A percentile compares a stretch with the other conserved stretches of the same genome.
Evolutionary conservation across 1,284 basidiomycete species (phyloP).

Genomic region (Pascua sp.): DNA sequence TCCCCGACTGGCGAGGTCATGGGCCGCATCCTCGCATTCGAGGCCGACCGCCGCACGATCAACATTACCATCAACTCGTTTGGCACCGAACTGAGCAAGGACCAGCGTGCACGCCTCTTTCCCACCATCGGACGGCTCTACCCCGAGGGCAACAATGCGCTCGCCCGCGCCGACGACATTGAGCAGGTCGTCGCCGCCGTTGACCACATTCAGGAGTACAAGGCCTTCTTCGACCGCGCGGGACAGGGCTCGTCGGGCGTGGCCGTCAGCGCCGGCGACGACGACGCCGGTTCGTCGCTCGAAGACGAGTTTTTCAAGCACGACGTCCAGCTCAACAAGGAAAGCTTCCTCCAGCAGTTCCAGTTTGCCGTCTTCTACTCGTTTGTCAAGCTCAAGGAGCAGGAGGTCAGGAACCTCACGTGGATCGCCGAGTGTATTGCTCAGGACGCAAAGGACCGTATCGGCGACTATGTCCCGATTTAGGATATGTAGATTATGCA

Average conservation of each 20-base stretch:
- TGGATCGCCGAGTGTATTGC: constrained; percentile 98
- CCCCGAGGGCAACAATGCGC: constrained; percentile 91
- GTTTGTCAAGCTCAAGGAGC: constrained; percentile 96
- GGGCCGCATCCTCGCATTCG: constrained; percentile 85
- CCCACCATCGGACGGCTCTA: constrained; percentile 89
- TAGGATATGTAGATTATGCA: constrained; percentile 32
- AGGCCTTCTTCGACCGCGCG: constrained; percentile 75
- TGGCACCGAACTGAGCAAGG: constrained; percentile 89
- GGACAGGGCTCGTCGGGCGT: constrained; percentile 23
- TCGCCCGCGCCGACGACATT: constrained; percentile 91
- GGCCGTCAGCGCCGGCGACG: constrained; percentile 21
- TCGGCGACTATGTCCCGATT: constrained; percentile 87
- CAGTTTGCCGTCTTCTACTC: constrained; percentile 89
- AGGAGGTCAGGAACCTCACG: constrained; percentile 94
- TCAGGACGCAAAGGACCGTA: constrained; percentile 81
- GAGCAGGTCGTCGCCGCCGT: constrained; percentile 88
- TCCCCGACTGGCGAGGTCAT: constrained; percentile 84
- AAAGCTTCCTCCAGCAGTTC: constrained; percentile 91
- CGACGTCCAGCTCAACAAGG: constrained; percentile 91
- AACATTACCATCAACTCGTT: constrained; percentile 99
- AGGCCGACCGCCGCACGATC: constrained; percentile 93
- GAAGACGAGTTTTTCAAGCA: constrained; percentile 95
- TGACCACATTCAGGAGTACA: constrained; percentile 86
- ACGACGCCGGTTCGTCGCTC: constrained; percentile 54
- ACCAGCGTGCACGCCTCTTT: constrained; percentile 93